Evolutionary conservation across 306 rosid genomes (phyloP), one percentile per base, ranked within the genome.

Genomic region (Pyrus pyrifolia): DNA sequence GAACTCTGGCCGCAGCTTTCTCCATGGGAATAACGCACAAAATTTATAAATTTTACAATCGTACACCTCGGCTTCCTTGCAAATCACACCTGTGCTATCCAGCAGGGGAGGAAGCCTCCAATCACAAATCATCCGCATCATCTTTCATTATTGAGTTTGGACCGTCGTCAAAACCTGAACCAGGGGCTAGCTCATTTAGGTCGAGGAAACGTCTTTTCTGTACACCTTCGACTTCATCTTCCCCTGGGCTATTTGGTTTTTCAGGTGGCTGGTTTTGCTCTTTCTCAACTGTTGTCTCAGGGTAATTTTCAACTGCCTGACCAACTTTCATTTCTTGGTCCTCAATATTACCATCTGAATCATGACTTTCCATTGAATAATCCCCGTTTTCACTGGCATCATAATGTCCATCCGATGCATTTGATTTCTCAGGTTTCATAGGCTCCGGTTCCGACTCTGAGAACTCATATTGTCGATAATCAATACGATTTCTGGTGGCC

Each of bases 111-210:
- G 81, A 86, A 88, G 87, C 84, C 78, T 85, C 80, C 5, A 60
- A 35, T 74, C 60, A 96, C 81, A 83, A 86, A 68, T 89, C 92
- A 80, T 86, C 88, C 25, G 83, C 78, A 80, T 86, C 98, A 64
- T 93, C 99, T 80, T 89, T 96, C 80, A 85, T 82, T 70, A 87
- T 79, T 1, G 89, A 75, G 85, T 78, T 86, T 49, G 89, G 92
- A 79, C 89, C 97, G 67, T 96, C 96, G 4, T 96, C 97, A 27
- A 96, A 89, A 82, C 98, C 95, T 51, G 99, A 87, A 74, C 87
- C 91, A 23, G 99, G 97, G 71, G 99, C 99, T 80, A 89, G 93
- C 86, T 96, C 97, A 55, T 96, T 96, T 81, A 95, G 87, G 82
- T 96, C 99, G 22, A 96, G 99, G 86, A 92, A 92, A 61, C 88